Conservation (phyloP, 352 stramenopile species). For the Blastocystis sp. region DNA sequence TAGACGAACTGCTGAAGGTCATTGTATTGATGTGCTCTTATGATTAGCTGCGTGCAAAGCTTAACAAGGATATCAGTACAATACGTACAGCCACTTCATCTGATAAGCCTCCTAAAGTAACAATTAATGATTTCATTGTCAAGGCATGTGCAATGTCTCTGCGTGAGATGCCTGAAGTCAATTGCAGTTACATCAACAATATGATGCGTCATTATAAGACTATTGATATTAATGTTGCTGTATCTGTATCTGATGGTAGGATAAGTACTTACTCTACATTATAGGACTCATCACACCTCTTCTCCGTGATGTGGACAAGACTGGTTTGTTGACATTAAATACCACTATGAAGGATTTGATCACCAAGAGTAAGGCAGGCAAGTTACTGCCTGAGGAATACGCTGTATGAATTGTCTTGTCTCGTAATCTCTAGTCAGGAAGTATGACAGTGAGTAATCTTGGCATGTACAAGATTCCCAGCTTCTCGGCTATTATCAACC, state of each 20-base stretch:
- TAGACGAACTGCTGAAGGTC: conserved; percentile 75
- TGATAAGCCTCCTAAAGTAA: conserved; percentile 79
- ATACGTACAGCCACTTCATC: conserved; percentile 61
- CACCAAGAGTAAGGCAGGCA: conserved; percentile 83
- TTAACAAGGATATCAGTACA: conserved; percentile 45
- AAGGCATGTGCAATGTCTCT: conserved; percentile 89
- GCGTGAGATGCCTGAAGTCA: conserved; percentile 87
- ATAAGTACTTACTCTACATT: conserved; percentile 47
- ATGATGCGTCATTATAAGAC: conserved; percentile 75
- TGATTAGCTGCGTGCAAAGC: not conserved
- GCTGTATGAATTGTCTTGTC: not conserved
- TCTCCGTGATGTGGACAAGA: conserved; percentile 83
- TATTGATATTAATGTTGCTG: conserved; percentile 93
- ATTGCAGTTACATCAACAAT: conserved; percentile 71
- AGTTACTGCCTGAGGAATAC: conserved; percentile 97
- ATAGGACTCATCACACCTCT: conserved; percentile 95
- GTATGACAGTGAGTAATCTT: conserved; percentile 97
- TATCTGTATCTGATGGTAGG: conserved; percentile 76
- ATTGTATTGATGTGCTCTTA: not conserved
- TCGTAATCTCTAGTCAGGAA: conserved; percentile 79
- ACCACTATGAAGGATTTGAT: conserved; percentile 91
- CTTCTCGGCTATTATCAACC: conserved; percentile 97
- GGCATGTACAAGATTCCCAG: conserved; percentile 95
- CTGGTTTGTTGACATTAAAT: conserved; percentile 86
- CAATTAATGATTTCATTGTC: conserved; percentile 97